Base-by-base conservation (phyloP, 768 basidiomycete genomes). In the Amanita rimosa region DNA sequence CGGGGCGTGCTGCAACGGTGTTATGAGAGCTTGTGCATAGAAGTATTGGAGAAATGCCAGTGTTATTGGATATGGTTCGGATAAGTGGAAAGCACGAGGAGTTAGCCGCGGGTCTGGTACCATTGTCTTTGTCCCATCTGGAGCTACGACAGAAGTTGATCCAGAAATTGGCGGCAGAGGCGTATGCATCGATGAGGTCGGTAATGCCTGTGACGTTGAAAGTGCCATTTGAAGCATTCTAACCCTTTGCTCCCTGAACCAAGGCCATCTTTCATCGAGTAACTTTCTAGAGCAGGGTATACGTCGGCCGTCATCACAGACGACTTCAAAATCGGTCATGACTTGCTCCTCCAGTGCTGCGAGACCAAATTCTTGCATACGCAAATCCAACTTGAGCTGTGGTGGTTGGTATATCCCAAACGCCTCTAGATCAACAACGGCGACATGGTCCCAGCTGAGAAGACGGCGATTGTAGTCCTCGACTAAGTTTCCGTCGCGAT, bases 331-430 rank as follows among this genome's bases (percentile, higher is more conserved):
- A 64, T 99, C 95, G 1, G 88, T 75, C n/a, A 85, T 67, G 16
- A 83, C 68, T 26, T 72, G 72, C 61, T 93, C 88, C 59, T 93
- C 90, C 14, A 97, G 71, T 42, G 85, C 82, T 11, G 81, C 76
- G 21, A 98, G 73, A 11, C 91, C 93, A 46, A 94, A 72, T 60
- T 88, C 81, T 61, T 94, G 90, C 73, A 88, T 83, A 1, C 75
- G 72, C 24, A 83, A 67, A 52, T 83, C 79, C 38, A 83, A 70
- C 53, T 69, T 79, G 36, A 76, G 71, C 3, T 73, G 62, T 0
- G 93, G 92, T 0, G 92, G 85, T 55, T 89, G 85, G 60, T 98
- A 98, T 54, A 99, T 92, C 1, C 95, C 95, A 58, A 93, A 95
- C 0, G 94, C 85, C 64, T 97, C 94, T 21, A 96, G 70, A 59